These are phyloP conservation scores for Sporothrix protearum DNA, from an alignment of 2,329 filamentous ascomycete genomes.

Conservation along the genomic window DNA sequence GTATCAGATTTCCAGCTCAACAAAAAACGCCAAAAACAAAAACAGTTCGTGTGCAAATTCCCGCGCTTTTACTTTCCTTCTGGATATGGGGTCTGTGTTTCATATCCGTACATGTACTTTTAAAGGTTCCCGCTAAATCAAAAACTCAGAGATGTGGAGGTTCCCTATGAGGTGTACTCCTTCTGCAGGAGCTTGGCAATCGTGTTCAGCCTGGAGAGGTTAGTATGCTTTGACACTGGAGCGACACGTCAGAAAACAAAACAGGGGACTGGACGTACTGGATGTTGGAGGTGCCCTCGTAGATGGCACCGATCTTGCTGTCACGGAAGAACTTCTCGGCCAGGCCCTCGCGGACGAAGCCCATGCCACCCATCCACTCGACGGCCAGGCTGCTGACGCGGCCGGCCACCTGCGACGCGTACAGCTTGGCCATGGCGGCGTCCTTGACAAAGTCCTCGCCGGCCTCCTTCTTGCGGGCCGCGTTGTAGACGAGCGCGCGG, in stretches of 20 bases:
- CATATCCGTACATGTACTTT: not conserved
- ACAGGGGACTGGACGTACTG: constrained; percentile 50
- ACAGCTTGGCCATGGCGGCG: constrained; percentile 97
- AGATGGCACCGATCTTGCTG: constrained; percentile 97
- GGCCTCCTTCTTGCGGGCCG: constrained; percentile 95
- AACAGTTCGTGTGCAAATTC: not conserved
- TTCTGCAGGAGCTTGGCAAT: constrained; percentile 62
- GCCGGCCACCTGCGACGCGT: constrained; percentile 86
- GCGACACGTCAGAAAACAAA: not conserved
- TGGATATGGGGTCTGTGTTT: not conserved
- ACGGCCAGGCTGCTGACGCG: constrained; percentile 80
- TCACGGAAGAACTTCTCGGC: constrained; percentile 98
- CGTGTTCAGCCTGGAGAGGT: constrained; percentile 53
- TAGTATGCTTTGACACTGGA: too few species aligned
- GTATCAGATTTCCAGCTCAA: not conserved
- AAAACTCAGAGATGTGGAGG: not conserved
- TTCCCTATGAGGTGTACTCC: constrained; percentile 47
- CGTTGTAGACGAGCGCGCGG: constrained; percentile 90
- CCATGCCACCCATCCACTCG: constrained; percentile 99
- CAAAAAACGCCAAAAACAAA: constrained; percentile 16
- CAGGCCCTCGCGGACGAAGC: constrained; percentile 91
- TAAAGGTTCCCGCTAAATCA: not conserved
- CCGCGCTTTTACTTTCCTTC: not conserved
- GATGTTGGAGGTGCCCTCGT: constrained; percentile 84
- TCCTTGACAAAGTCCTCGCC: constrained; percentile 93